A percentile compares a stretch with the other conserved stretches of the same genome.
Conservation (phyloP, 139 green algal species). For the Chlamydomonas sphaeroides region DNA sequence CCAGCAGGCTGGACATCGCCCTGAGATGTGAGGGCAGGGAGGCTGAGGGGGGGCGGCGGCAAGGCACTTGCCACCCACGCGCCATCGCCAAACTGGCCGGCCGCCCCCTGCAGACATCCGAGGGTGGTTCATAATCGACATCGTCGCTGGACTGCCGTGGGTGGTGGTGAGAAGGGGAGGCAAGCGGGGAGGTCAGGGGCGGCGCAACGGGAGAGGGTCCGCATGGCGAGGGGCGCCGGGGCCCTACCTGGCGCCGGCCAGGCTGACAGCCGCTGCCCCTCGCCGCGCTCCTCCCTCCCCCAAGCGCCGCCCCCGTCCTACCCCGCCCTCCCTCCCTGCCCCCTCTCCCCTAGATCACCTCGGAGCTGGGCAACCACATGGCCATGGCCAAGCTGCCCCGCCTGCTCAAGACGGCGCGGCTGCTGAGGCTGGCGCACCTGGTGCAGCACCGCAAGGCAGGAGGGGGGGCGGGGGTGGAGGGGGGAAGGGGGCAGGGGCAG, state of each 20-base stretch:
- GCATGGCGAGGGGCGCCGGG: neutral
- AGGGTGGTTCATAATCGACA: neutral
- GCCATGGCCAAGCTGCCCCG: constrained; percentile 5
- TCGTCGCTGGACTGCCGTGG: constrained; percentile 14
- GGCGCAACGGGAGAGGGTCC: neutral
- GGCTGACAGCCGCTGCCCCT: too few species aligned
- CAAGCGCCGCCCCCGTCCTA: neutral
- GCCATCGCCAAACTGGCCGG: neutral
- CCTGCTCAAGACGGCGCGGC: neutral
- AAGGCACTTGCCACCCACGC: too few species aligned
- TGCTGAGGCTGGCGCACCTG: constrained; percentile 7
- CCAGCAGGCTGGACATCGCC: too few species aligned
- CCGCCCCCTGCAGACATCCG: too few species aligned
- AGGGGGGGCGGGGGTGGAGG: neutral
- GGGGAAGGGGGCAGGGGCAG: neutral
- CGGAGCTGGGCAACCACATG: neutral
- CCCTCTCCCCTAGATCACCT: neutral
- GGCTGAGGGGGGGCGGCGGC: too few species aligned
- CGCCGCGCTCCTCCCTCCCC: neutral
- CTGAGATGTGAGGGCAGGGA: too few species aligned
- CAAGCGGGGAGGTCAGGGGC: neutral
- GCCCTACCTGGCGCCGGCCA: too few species aligned
- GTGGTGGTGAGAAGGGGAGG: neutral
- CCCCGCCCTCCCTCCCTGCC: neutral
- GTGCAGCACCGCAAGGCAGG: neutral